Evolutionary conservation across 2,329 filamentous ascomycete genomes (phyloP), one percentile per base, ranked within the genome.

Genomic region (Aspergillus sp.): DNA sequence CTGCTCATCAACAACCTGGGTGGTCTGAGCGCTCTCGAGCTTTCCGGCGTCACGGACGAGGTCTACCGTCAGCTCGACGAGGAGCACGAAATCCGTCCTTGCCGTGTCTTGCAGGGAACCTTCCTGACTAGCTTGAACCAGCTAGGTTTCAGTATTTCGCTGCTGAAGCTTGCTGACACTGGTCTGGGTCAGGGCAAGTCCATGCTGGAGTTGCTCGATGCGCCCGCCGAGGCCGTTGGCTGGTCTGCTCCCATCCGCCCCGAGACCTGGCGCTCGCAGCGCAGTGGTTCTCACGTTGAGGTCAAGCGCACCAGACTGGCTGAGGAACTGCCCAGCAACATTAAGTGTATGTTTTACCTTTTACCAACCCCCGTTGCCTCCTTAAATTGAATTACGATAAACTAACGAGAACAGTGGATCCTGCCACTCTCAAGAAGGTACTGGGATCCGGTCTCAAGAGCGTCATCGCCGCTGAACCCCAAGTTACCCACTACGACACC

Each of bases 91-190:
- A 80, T 86, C 57, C 77, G 75, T 54, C 81, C 82, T 1, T 74
- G 76, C 27, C 70, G 82, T 36, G 75, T 83, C 41, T 71, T 86
- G 34, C 72, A 80, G 29, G 81, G 83, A 7, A 85, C 82, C 0
- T 87, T 82, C 67, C 81, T 87, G 75, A 86, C 83, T 12, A 85
- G 81, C 52, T 65, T 88, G 51, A 86, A 88, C 53, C 83, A 82
- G 1, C 71, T 84, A 5, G 84, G 84, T 4, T 87, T 88, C 68
- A 85, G 81, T 51, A 77, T 86, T 47, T 83, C 81, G 3, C 60
- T 87, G 8, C 69, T 87, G 32, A 82, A 79, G 60, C 69, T 84
- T 6, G 70, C 72, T 5, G 79, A 84, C 52, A 80, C 79, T 1
- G 80, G 78, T 7, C 65, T 80, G 9, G 74, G 75, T 4, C 44